Evolutionary conservation across 805 yeast genomes (phyloP).

Genomic region (Pichia eremophila): DNA sequence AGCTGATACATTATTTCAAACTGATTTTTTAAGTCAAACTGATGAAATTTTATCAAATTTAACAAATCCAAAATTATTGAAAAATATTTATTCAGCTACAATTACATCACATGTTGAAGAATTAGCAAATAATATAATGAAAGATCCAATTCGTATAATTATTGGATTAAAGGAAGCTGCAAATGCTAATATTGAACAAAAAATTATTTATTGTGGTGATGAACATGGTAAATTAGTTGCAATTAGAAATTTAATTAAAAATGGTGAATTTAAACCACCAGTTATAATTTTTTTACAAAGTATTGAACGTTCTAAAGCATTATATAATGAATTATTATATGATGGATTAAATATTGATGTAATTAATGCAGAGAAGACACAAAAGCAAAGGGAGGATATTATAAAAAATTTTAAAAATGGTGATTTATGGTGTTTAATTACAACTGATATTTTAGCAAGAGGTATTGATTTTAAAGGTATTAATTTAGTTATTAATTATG

Average conservation of each 20-base stretch:
- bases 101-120: conserved; percentile 90
- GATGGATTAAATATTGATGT: conserved; percentile 92
- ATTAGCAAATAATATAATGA: conserved; percentile 77
- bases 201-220: conserved; percentile 75
- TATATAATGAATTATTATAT: conserved; percentile 85
- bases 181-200: conserved; percentile 71
- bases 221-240: conserved; percentile 95
- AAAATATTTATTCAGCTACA: conserved; percentile 89
- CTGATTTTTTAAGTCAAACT: conserved; percentile 80
- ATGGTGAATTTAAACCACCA: conserved; percentile 87
- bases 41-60: conserved; percentile 69
- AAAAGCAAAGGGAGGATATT: conserved; percentile 74
- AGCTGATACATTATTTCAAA: conserved; percentile 88
- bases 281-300: conserved; percentile 87
- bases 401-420: conserved; percentile 82
- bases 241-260: conserved; percentile 75
- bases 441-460: conserved; percentile 92
- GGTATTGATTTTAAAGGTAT: conserved; percentile 98
- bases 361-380: conserved; percentile 90
- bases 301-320: conserved; percentile 87
- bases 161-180: conserved; percentile 95
- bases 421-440: conserved; percentile 89
- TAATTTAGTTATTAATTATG: conserved; percentile 89
- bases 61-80: conserved; percentile 42
- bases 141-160: conserved; percentile 74